Conservation (phyloP, 73 alveolate genomes). For the Urostyla sp. region DNA sequence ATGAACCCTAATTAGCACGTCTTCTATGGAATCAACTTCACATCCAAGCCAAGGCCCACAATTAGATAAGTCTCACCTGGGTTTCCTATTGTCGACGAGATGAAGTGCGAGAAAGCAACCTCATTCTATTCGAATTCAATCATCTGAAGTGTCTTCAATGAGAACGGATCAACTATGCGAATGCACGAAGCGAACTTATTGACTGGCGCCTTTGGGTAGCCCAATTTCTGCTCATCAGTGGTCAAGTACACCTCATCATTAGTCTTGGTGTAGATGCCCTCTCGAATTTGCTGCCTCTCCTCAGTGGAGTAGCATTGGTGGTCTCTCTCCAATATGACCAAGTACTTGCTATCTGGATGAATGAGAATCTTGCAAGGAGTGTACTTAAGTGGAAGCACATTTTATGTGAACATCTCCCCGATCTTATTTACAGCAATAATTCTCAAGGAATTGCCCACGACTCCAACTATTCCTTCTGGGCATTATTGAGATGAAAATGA, state of each 20-base stretch:
- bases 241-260: slow-evolving; percentile 49
- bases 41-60: slow-evolving; percentile 83
- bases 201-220: slow-evolving; percentile 76
- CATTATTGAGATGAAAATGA: slow-evolving; percentile 78
- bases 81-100: slow-evolving; percentile 69
- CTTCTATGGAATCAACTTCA: slow-evolving; percentile 69
- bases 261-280: slow-evolving; percentile 49
- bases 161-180: slow-evolving; percentile 89
- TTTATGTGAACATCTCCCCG: slow-evolving; percentile 91
- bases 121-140: slow-evolving; percentile 90
- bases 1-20: slow-evolving; percentile 74
- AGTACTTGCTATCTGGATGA: slow-evolving; percentile 82
- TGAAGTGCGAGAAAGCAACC: slow-evolving; percentile 80
- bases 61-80: slow-evolving; percentile 75
- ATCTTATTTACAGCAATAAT: slow-evolving; percentile 84
- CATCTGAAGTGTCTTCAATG: slow-evolving; percentile 73
- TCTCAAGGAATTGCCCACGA: slow-evolving; percentile 82
- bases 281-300: slow-evolving; percentile 53
- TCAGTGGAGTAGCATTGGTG: slow-evolving; percentile 70
- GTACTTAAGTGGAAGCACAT: slow-evolving; percentile 80
- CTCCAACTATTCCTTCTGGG: slow-evolving; percentile 88
- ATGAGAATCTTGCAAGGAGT: slow-evolving; percentile 92
- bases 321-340: slow-evolving; percentile 92
- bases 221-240: slow-evolving; percentile 35
- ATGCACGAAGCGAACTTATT: slow-evolving; percentile 95